A percentile compares a stretch with the other conserved stretches of the same genome.
phyloP scores from a whole-genome alignment of 108 stramenopile genomes.

The Stephanodiscus minutulus region DNA sequence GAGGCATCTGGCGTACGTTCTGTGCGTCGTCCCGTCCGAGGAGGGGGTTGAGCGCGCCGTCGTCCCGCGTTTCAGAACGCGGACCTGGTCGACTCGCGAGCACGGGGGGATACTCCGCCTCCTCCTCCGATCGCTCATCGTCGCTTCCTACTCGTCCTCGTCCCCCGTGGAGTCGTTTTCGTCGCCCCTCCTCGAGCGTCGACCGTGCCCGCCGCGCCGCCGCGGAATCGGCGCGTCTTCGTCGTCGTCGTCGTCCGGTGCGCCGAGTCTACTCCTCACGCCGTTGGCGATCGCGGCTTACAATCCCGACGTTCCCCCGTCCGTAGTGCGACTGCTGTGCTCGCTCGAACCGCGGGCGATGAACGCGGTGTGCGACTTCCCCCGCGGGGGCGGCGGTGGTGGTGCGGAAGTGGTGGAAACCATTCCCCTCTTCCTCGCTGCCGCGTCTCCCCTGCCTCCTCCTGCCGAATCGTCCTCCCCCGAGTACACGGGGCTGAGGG shows the following conservation, averaged over 20 bases:
- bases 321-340: conserved; percentile 8
- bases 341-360: conserved; percentile 27
- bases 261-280: conserved; percentile 2
- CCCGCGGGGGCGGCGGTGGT: not conserved
- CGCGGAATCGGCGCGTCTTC: no score
- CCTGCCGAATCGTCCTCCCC: not conserved
- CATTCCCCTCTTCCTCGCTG: conserved; percentile 26
- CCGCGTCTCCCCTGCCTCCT: conserved; percentile 34
- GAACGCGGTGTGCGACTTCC: conserved; percentile 17
- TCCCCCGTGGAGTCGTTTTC: no score
- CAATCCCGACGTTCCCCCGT: conserved; percentile 36
- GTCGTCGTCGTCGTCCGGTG: conserved; percentile 14
- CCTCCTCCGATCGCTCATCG: no score
- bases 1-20: no score
- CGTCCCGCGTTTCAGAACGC: no score
- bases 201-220: no score
- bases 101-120: no score
- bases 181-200: conserved; percentile 14
- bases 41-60: no score
- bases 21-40: no score
- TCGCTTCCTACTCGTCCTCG: no score
- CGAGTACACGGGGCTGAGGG: not conserved
- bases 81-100: no score
- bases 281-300: conserved; percentile 43
- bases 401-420: not conserved